Conservation (phyloP, 2,329 filamentous ascomycete species). For the Reticulascus tulasneorum region DNA sequence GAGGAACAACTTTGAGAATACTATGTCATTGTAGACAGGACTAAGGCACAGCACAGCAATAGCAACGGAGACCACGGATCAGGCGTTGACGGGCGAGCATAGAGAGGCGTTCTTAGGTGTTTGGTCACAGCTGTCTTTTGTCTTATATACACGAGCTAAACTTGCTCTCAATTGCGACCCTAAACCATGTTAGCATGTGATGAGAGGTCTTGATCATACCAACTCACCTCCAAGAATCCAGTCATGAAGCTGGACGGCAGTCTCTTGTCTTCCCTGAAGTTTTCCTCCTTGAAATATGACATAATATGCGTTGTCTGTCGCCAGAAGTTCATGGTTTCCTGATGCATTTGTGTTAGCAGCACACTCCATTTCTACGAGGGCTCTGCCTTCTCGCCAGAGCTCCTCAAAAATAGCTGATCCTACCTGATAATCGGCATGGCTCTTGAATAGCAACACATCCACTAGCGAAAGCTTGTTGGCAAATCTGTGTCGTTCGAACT, state of each 20-base stretch:
- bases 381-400: neutral
- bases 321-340: slow-evolving; percentile 99
- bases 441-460: slow-evolving; percentile 87
- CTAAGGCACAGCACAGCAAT: no score
- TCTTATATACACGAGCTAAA: slow-evolving; percentile 12
- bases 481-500: slow-evolving; percentile 94
- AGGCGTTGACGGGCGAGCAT: neutral
- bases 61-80: neutral
- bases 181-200: slow-evolving; percentile 2
- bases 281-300: slow-evolving; percentile 91
- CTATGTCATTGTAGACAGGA: no score
- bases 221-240: slow-evolving; percentile 85
- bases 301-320: slow-evolving; percentile 94
- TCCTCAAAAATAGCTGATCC: neutral
- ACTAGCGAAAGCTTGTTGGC: slow-evolving; percentile 85
- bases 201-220: neutral
- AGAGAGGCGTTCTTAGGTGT: slow-evolving; percentile 26
- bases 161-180: slow-evolving; percentile 17
- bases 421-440: slow-evolving; percentile 92
- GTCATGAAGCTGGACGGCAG: slow-evolving; percentile 88
- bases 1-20: no score
- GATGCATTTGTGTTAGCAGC: slow-evolving; percentile 6
- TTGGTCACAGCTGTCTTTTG: slow-evolving; percentile 13
- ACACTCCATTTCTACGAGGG: neutral
- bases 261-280: slow-evolving; percentile 68